These are phyloP conservation scores for Syzygium jambos DNA, from an alignment of 345 rosid species.

Conservation along the genomic window DNA sequence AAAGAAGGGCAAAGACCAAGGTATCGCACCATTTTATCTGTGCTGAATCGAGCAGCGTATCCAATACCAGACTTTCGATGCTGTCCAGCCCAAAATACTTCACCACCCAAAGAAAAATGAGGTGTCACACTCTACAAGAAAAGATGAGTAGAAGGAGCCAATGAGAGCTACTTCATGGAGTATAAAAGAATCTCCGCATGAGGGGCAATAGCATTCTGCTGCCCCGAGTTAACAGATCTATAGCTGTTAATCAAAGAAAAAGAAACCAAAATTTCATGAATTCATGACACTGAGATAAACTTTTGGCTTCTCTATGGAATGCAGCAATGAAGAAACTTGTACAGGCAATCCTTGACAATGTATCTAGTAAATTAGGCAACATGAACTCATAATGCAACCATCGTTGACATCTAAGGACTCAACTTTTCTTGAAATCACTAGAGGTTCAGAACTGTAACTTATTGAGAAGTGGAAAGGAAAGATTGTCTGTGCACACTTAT, in stretches of 20 bases:
- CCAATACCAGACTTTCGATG: slow-evolving; percentile 94
- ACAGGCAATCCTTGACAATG: not conserved
- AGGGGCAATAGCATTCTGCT: not conserved
- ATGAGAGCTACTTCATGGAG: not conserved
- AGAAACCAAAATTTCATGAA: not conserved
- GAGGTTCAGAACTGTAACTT: not conserved
- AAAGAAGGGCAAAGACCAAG: not conserved
- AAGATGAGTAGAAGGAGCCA: not conserved
- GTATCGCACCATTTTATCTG: slow-evolving; percentile 75
- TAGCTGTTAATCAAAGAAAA: not conserved
- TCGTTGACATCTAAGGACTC: not conserved
- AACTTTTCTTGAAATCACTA: not conserved
- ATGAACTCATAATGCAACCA: not conserved
- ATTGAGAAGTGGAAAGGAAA: not conserved
- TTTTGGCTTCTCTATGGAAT: not conserved
- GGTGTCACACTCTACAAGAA: slow-evolving; percentile 68
- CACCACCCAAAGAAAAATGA: slow-evolving; percentile 78
- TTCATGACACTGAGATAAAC: not conserved
- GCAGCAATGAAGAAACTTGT: not conserved
- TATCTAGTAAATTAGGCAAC: not conserved
- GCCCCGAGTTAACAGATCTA: not conserved
- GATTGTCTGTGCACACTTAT: not conserved
- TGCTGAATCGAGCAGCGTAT: slow-evolving; percentile 88
- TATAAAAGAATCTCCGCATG: not conserved
- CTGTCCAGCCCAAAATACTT: slow-evolving; percentile 95